Base-by-base conservation (phyloP, 2,329 filamentous ascomycete species). In the Kalmusia sp. region DNA sequence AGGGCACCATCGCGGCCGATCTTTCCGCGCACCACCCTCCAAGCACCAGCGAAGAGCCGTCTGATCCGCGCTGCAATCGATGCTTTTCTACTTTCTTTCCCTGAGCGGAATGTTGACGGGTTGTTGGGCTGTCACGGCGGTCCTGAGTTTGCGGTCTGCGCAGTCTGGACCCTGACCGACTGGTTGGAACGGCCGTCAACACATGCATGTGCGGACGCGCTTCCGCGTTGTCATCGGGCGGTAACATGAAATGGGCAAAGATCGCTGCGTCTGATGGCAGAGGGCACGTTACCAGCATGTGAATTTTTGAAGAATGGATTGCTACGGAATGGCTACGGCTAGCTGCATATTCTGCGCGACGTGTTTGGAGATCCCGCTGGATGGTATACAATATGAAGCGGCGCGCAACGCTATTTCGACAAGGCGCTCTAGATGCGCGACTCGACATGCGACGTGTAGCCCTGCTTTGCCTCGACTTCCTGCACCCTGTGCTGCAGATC, bases 401-500 rank as follows among this genome's bases (percentile, higher is more conserved):
- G 14, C 19, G 15, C 27, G 21, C 19, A 11, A 33, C 40, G 28
- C 27, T 17, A 9, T 25, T 21, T 24, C 17, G 28, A 31, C 19
- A 6, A 3, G 38, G 9, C 24, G 27, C 17, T n/a, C 17, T 40
- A 40, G 21, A 31, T 31, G 17, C n/a, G 33, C 3, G 17, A 17
- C 28, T 48, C 43, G 19, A 50, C 52, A n/a, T 50, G 47, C 11
- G 48, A 28, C 15, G 21, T 12, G 19, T 39, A 55, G 9, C 25
- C 52, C 35, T 48, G 43, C 48, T 55, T 51, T 21, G 49, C 48
- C 25, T 55, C 52, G 15, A 85, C 82, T 68, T 86, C 83, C 49
- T 80, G 77, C 4, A 85, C 78, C 34, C 85, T 77, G 28, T 81
- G 78, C 73, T 88, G 84, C 33, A 89, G 67, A 65, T 89, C 86